Percentiles rank a stretch among this genome's conserved stretches.
Evolutionary conservation across 2,329 filamentous ascomycete genomes (phyloP).

Genomic region (Colletotrichum sojae): DNA sequence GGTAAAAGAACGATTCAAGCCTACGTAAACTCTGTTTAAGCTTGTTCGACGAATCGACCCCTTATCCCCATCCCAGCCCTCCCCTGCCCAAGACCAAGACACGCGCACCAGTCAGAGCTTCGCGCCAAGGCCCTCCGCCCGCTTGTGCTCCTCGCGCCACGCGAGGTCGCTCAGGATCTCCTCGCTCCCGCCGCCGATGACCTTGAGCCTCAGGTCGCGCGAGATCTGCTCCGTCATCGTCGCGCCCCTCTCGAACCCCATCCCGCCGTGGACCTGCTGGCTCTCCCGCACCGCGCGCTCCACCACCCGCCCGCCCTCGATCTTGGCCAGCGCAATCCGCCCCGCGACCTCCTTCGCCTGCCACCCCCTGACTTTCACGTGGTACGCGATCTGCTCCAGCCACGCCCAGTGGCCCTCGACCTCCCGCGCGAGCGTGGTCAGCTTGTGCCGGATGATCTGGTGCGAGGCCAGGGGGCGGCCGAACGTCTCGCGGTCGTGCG

Average conservation of each 20-base stretch:
- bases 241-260: slow-evolving; percentile 65
- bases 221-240: slow-evolving; percentile 67
- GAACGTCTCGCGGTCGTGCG: slow-evolving; percentile 68
- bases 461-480: slow-evolving; percentile 70
- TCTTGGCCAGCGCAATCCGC: slow-evolving; percentile 56
- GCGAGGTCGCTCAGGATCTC: slow-evolving; percentile 68
- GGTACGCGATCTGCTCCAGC: slow-evolving; percentile 72
- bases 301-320: slow-evolving; percentile 63
- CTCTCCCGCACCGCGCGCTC: slow-evolving; percentile 66
- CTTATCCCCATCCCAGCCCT: no score
- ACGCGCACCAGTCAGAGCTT: slow-evolving; percentile 14
- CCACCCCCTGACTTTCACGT: slow-evolving; percentile 54
- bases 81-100: background rate
- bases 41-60: background rate
- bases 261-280: slow-evolving; percentile 68
- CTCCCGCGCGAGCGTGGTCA: slow-evolving; percentile 70
- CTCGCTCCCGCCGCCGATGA: slow-evolving; percentile 68
- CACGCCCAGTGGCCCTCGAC: slow-evolving; percentile 75
- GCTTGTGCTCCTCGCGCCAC: slow-evolving; percentile 60
- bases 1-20: background rate
- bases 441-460: slow-evolving; percentile 72
- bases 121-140: slow-evolving; percentile 1
- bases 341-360: slow-evolving; percentile 48
- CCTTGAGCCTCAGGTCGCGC: slow-evolving; percentile 65
- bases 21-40: slow-evolving; percentile 13